Evolutionary conservation across 2,329 filamentous ascomycete species (phyloP).

Genomic region (Talaromyces sp.): DNA sequence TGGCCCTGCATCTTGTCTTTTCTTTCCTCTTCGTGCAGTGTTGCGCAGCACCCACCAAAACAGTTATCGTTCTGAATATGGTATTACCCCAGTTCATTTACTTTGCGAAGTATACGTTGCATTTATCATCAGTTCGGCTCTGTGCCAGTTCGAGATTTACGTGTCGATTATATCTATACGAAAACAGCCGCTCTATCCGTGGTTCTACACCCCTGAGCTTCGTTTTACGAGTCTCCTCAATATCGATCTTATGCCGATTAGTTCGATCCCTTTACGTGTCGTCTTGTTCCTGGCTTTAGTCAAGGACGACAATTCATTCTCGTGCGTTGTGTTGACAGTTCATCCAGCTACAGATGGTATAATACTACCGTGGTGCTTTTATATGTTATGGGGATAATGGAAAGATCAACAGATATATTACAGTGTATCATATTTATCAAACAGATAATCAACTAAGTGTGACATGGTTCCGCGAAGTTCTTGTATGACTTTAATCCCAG

Average conservation of each 20-base stretch:
- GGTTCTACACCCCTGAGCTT: background rate
- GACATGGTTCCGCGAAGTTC: background rate
- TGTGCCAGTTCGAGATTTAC: background rate
- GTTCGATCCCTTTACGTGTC: background rate
- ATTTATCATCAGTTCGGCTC: background rate
- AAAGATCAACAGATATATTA: constrained; percentile 4
- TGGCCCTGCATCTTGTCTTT: background rate
- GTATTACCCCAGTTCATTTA: background rate
- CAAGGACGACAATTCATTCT: background rate
- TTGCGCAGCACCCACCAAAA: background rate
- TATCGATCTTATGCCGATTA: background rate
- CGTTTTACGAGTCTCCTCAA: background rate
- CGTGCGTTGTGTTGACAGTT: background rate
- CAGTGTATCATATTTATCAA: constrained; percentile 8
- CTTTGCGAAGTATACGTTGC: background rate
- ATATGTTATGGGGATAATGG: constrained; percentile 6
- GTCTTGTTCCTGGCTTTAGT: background rate
- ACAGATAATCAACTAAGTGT: background rate
- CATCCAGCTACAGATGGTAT: background rate
- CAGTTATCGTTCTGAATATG: background rate
- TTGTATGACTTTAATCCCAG: no score
- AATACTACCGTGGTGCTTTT: background rate
- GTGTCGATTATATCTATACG: background rate
- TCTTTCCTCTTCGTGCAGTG: background rate
- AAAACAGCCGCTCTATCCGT: background rate